Evolutionary conservation across 2,329 filamentous ascomycete genomes (phyloP).

Genomic region (Fusarium sp.): DNA sequence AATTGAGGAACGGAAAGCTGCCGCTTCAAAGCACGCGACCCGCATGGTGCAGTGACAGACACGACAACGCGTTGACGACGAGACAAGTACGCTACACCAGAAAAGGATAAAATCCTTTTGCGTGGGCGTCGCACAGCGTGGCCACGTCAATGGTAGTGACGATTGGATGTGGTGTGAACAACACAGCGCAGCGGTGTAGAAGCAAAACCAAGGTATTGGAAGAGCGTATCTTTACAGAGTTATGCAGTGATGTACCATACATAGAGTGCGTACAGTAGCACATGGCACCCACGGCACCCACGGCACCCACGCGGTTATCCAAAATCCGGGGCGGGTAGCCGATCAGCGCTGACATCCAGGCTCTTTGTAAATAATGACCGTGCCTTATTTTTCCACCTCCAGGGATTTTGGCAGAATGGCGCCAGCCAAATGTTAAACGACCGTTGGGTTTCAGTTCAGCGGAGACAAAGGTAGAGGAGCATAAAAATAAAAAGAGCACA

Average conservation of each 20-base stretch:
- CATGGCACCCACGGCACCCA: conserved; percentile 1
- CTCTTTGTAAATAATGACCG: not conserved
- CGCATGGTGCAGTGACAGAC: conserved; percentile 7
- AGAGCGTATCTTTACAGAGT: conserved; percentile 3
- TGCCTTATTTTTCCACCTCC: conserved; percentile 4
- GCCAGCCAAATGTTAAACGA: not conserved
- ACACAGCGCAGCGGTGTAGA: conserved; percentile 19
- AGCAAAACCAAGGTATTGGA: conserved; percentile 1
- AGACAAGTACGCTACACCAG: conserved; percentile 10
- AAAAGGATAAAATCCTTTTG: conserved; percentile 10
- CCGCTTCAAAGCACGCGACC: conserved; percentile 17
- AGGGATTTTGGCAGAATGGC: not conserved
- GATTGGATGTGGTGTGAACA: conserved; percentile 2
- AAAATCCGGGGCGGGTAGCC: conserved; percentile 32
- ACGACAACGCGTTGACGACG: conserved; percentile 7
- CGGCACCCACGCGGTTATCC: not conserved
- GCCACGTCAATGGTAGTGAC: conserved; percentile 21
- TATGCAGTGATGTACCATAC: conserved; percentile 9
- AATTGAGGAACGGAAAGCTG: conserved; percentile 22
- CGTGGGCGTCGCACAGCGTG: conserved; percentile 23
- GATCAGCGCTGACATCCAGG: conserved; percentile 33
- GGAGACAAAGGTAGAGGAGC: not conserved
- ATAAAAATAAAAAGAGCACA: not conserved
- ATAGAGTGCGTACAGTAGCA: conserved; percentile 30
- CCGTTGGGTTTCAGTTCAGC: conserved; percentile 25